Conservation (phyloP, 345 rosid genomes). For the Ailanthus altissimus region DNA sequence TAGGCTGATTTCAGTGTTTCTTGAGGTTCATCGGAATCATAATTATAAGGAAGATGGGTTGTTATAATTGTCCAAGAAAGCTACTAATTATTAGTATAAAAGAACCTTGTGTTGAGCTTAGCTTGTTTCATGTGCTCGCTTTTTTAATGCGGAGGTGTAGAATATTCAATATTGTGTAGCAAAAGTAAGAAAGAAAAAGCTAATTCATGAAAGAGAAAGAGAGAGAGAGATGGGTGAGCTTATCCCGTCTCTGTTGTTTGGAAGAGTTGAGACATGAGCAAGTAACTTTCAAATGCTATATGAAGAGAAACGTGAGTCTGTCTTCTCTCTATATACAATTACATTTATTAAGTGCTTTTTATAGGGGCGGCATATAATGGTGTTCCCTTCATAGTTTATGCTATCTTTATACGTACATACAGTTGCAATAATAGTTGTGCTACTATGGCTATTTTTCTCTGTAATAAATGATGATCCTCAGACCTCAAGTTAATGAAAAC, state of each 20-base stretch:
- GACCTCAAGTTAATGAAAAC: conserved; percentile 6
- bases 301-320: not conserved
- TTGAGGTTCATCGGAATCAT: not conserved
- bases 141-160: not conserved
- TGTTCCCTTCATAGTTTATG: not conserved
- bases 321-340: not conserved
- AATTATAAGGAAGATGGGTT: not conserved
- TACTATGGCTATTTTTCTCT: not conserved
- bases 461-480: not conserved
- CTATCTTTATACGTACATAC: not conserved
- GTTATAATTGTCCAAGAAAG: not conserved
- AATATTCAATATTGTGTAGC: not conserved
- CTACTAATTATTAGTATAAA: not conserved
- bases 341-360: not conserved
- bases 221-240: not conserved
- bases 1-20: not conserved
- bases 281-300: not conserved
- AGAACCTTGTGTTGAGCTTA: not conserved
- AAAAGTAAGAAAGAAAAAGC: not conserved
- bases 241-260: not conserved
- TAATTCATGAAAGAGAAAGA: not conserved
- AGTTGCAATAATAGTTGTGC: not conserved
- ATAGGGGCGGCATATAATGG: not conserved
- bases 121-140: not conserved
- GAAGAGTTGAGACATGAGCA: not conserved